Percentiles rank a stretch among this genome's conserved stretches.
Conservation (phyloP, 2,329 filamentous ascomycete genomes). For the Cordyceps javanica region DNA sequence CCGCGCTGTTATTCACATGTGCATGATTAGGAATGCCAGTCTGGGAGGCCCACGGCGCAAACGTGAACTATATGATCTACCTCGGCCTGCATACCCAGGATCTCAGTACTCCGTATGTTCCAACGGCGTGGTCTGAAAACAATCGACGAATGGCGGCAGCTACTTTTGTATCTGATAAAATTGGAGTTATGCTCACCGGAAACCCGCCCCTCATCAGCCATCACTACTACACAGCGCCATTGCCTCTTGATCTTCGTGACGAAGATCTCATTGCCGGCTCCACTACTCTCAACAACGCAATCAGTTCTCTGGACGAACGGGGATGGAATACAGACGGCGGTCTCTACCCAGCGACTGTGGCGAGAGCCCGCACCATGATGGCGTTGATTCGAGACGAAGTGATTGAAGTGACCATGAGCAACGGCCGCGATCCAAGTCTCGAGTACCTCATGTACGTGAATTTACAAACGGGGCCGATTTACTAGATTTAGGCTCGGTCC, state of each 20-base stretch:
- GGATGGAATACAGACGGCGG: slow-evolving; percentile 46
- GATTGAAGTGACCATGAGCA: slow-evolving; percentile 48
- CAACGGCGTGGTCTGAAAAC: slow-evolving; percentile 8
- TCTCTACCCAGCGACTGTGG: slow-evolving; percentile 38
- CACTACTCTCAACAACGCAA: slow-evolving; percentile 12
- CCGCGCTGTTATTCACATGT: neutral
- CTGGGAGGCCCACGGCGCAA: slow-evolving; percentile 3
- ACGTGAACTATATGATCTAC: slow-evolving; percentile 4
- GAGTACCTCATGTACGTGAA: slow-evolving; percentile 19
- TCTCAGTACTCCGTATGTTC: neutral
- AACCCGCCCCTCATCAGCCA: slow-evolving; percentile 47
- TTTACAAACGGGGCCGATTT: too few relatives aligned
- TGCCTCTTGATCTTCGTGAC: slow-evolving; percentile 49
- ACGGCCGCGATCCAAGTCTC: slow-evolving; percentile 12
- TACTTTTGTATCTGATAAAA: slow-evolving; percentile 37
- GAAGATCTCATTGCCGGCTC: slow-evolving; percentile 37
- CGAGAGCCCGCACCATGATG: slow-evolving; percentile 41
- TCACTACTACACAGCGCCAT: slow-evolving; percentile 46
- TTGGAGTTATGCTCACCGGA: slow-evolving; percentile 45
- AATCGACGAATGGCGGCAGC: neutral
- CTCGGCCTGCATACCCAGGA: neutral
- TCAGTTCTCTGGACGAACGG: slow-evolving; percentile 34
- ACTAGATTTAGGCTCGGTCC: too few relatives aligned
- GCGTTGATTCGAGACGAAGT: slow-evolving; percentile 51
- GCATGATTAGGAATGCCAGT: neutral